Percentiles rank a stretch among this genome's conserved stretches.
phyloP scores from a whole-genome alignment of 148 eudicot species.

The Camellia japonica region DNA sequence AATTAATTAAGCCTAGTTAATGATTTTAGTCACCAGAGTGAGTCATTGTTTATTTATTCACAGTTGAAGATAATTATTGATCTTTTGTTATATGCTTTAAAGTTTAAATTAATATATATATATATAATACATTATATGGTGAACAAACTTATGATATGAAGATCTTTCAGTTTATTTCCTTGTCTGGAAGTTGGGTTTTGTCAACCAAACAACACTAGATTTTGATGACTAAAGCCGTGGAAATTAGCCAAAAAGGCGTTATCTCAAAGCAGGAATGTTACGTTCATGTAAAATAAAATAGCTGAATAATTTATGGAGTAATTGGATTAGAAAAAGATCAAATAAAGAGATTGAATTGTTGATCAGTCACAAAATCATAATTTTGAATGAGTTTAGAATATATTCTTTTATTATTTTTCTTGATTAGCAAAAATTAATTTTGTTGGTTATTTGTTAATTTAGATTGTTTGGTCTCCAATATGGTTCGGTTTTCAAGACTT shows the following conservation, averaged over 20 bases:
- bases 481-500: too few species aligned
- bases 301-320: too few species aligned
- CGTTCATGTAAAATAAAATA: not conserved
- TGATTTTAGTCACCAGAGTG: not conserved
- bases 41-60: not conserved
- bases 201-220: not conserved
- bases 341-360: too few species aligned
- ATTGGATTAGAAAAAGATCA: too few species aligned
- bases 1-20: not conserved
- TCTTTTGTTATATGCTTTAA: not conserved
- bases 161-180: conserved; percentile 16
- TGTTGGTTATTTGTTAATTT: too few species aligned
- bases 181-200: conserved; percentile 9
- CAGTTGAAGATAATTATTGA: not conserved
- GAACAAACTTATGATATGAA: conserved; percentile 8
- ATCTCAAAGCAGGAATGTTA: not conserved
- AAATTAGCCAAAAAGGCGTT: not conserved
- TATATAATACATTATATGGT: not conserved
- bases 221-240: not conserved
- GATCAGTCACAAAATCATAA: too few species aligned
- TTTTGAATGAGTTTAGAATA: too few species aligned
- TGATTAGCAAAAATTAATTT: too few species aligned
- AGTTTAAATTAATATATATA: not conserved
- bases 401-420: too few species aligned
- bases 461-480: too few species aligned